Evolutionary conservation across 2,329 filamentous ascomycete species (phyloP).

Genomic region (Penicillium sp.): DNA sequence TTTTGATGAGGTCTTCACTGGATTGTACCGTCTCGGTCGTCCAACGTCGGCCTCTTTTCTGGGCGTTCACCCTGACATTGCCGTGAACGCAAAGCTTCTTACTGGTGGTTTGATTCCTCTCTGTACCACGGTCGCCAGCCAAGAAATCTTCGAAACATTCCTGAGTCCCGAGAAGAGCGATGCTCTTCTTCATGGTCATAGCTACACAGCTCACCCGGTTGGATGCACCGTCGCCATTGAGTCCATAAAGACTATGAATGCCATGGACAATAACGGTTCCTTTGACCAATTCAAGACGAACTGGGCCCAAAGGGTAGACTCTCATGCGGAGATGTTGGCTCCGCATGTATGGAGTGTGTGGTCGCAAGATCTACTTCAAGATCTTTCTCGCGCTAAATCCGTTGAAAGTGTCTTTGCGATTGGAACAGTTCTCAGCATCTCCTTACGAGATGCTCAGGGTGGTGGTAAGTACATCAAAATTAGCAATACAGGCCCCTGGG

Average conservation of each 20-base stretch:
- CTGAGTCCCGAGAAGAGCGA: conserved; percentile 67
- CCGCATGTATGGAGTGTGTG: conserved; percentile 62
- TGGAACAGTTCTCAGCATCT: conserved; percentile 67
- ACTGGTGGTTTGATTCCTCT: conserved; percentile 75
- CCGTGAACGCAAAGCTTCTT: conserved; percentile 75
- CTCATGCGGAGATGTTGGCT: not conserved
- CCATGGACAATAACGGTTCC: conserved; percentile 50
- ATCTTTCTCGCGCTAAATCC: conserved; percentile 50
- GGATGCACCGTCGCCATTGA: conserved; percentile 73
- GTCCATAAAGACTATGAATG: conserved; percentile 54
- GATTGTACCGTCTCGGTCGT: conserved; percentile 72
- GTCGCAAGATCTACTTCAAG: conserved; percentile 54
- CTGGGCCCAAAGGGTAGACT: conserved; percentile 35
- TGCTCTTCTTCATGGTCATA: conserved; percentile 75
- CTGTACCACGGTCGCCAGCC: conserved; percentile 67
- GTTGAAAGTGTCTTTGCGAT: conserved; percentile 66
- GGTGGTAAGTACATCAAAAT: conserved; percentile 33
- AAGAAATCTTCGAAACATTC: conserved; percentile 68
- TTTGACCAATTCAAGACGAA: conserved; percentile 54
- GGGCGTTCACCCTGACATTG: conserved; percentile 63
- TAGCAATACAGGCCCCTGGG: not conserved
- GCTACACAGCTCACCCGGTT: conserved; percentile 77
- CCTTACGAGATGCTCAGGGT: conserved; percentile 45
- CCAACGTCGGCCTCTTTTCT: conserved; percentile 67
- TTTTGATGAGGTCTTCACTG: conserved; percentile 84